Conservation (phyloP, 805 yeast species). For the Trichomonascus vanleenenianus region DNA sequence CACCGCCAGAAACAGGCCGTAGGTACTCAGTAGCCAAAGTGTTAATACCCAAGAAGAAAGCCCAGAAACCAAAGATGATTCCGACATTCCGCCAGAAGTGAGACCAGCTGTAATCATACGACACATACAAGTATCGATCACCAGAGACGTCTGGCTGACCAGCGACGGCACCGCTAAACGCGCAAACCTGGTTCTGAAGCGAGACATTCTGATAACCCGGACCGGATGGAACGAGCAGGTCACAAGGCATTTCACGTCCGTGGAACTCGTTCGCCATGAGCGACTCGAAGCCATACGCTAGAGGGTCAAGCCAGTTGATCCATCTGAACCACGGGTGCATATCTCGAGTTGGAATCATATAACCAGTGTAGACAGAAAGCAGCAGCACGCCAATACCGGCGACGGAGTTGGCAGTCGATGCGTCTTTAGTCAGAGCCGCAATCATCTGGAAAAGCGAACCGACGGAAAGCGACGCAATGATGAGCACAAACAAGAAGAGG, state of each 20-base stretch:
- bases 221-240: conserved; percentile 53
- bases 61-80: conserved; percentile 45
- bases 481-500: conserved; percentile 39
- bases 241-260: conserved; percentile 47
- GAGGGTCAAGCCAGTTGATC: conserved; percentile 52
- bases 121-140: conserved; percentile 41
- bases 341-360: conserved; percentile 47
- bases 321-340: conserved; percentile 71
- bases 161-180: conserved; percentile 49
- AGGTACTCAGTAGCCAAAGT: conserved; percentile 28
- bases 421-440: conserved; percentile 42
- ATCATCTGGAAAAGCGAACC: conserved; percentile 46
- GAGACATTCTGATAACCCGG: conserved; percentile 38
- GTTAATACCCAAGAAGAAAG: conserved; percentile 30
- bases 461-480: conserved; percentile 39
- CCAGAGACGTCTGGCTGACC: conserved; percentile 53
- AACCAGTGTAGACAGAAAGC: conserved; percentile 53
- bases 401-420: conserved; percentile 52
- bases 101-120: conserved; percentile 44
- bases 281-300: conserved; percentile 53
- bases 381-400: conserved; percentile 48
- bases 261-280: conserved; percentile 61
- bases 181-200: conserved; percentile 42
- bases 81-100: conserved; percentile 83
- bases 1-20: conserved; percentile 25